phyloP scores from a whole-genome alignment of 768 basidiomycete genomes.

The Gyrodon lividus region DNA sequence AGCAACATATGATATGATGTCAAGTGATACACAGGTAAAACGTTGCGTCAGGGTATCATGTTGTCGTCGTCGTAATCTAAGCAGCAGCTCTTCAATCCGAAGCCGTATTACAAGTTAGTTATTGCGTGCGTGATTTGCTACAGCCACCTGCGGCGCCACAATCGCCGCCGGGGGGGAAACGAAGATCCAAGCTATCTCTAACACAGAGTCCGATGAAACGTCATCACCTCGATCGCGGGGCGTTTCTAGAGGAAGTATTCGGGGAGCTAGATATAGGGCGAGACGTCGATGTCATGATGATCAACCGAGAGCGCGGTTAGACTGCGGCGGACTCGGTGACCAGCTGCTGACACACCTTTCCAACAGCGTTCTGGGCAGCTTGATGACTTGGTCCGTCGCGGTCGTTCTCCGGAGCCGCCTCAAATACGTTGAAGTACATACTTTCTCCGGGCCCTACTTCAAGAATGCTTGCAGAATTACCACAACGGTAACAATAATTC shows the following conservation, averaged over 20 bases:
- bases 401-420: slow-evolving; percentile 98
- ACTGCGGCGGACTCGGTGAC: background rate
- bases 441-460: slow-evolving; percentile 88
- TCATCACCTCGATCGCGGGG: background rate
- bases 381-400: slow-evolving; percentile 85
- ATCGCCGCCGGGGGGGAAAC: slow-evolving; percentile 6
- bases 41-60: slow-evolving; percentile 4
- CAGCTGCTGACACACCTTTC: slow-evolving; percentile 52
- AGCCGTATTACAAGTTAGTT: background rate
- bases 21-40: background rate
- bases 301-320: background rate
- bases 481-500: slow-evolving; percentile 98
- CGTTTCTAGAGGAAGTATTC: slow-evolving; percentile 69
- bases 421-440: slow-evolving; percentile 97
- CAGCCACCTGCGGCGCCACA: slow-evolving; percentile 8
- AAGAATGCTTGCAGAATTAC: slow-evolving; percentile 93
- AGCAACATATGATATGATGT: background rate
- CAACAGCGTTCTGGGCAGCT: slow-evolving; percentile 64
- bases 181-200: slow-evolving; percentile 9
- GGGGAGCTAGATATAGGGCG: slow-evolving; percentile 50
- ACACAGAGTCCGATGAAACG: slow-evolving; percentile 1
- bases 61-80: background rate
- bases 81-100: background rate
- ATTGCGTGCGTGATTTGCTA: slow-evolving; percentile 5
- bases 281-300: slow-evolving; percentile 2